Base-by-base conservation (phyloP, 306 rosid species). In the Notholithocarpus densiflorus region DNA sequence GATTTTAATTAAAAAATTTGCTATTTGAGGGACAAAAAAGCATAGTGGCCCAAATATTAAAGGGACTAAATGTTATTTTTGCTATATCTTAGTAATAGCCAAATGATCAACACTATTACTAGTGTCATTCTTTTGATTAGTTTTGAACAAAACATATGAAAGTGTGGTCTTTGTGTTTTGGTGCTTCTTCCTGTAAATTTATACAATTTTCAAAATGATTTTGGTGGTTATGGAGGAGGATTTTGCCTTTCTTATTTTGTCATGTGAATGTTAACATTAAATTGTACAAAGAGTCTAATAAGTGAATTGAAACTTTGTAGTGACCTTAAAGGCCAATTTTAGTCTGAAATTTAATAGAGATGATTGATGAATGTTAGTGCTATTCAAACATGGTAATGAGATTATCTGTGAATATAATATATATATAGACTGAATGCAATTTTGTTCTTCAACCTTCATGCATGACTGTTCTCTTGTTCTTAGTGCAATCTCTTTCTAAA, bases 401-500 rank as follows among this genome's bases (percentile, higher is more conserved):
- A 2, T 66, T 66, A 8, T 32, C 13, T 66, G 72, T 59, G 52
- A 9, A 66, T 34, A n/a, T 17, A 51, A 48, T 62, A n/a, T n/a
- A n/a, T n/a, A n/a, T n/a, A 19, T 62, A 12, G 31, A 2, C 65
- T 32, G 34, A 52, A 80, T 64, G 77, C 18, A 32, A 80, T 80
- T 54, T 64, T 26, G 4, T 76, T 48, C 55, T 26, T 19, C 37
- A 19, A 37, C 45, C 37, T 80, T 56, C 24, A 8, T 68, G 26
- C 6, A 2, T 60, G 71, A 37, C 19, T 55, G 32, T 78, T 77
- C 59, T 72, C 56, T 70, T 37, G 26, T 80, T 72, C 61, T 84
- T 69, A 68, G 45, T 68, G 37, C 79, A 59, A 61, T 80, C 57
- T 77, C 68, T 76, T 81, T 76, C 72, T 78, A 71, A 80, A 70